These are phyloP conservation scores for carrot (Daucus carota) DNA, from an alignment of 129 eudicot species.

Conservation along the genomic window DNA sequence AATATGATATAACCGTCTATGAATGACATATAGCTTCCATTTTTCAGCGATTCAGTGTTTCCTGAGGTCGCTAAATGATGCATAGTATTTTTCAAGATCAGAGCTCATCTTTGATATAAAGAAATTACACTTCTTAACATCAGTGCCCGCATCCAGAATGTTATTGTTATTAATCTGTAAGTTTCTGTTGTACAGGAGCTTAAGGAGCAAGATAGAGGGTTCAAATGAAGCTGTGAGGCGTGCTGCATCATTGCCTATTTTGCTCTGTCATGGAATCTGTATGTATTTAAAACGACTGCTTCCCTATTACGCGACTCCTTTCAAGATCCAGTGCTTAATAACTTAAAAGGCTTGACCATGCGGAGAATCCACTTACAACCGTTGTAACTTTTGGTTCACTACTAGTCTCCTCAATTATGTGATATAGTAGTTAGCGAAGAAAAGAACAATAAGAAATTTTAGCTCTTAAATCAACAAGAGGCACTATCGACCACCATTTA, in stretches of 20 bases:
- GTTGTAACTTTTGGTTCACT: neutral
- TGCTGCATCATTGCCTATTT: constrained; percentile 85
- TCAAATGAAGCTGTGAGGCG: constrained; percentile 86
- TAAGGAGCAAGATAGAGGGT: constrained; percentile 70
- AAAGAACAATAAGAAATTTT: too few species aligned
- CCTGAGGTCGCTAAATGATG: neutral
- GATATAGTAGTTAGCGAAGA: neutral
- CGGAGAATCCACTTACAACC: neutral
- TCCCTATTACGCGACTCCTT: neutral
- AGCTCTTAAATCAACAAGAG: too few species aligned
- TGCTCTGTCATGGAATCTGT: constrained; percentile 88
- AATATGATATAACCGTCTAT: neutral
- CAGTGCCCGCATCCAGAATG: neutral
- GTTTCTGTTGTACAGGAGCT: constrained; percentile 35
- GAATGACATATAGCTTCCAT: neutral
- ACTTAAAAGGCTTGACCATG: neutral
- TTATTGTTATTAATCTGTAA: neutral
- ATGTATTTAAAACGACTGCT: constrained; percentile 12
- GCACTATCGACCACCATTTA: too few species aligned
- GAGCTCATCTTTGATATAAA: neutral
- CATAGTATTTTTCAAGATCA: neutral
- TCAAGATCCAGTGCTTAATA: neutral
- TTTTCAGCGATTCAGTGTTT: neutral
- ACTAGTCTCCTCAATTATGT: neutral
- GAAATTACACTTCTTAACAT: neutral